These are phyloP conservation scores for Wolfiporia cocos DNA, from an alignment of 1,284 basidiomycete species.

Conservation along the genomic window DNA sequence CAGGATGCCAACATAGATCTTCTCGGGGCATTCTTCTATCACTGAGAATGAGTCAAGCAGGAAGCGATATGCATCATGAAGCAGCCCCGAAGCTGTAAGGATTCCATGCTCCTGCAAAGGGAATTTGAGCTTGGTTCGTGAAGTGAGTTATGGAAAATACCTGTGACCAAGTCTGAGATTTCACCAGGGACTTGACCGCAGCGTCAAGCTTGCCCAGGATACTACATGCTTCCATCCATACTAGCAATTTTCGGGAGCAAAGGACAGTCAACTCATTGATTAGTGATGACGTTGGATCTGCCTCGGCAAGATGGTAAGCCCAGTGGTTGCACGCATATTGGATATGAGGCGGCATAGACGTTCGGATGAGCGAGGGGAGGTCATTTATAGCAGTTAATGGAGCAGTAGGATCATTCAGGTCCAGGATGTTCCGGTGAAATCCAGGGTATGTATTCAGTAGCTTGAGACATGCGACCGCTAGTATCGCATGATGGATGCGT, in stretches of 20 bases:
- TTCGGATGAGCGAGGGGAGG: neutral
- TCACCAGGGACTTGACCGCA: neutral
- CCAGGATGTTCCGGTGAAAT: neutral
- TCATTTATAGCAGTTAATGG: neutral
- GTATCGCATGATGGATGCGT: neutral
- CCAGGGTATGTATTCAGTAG: neutral
- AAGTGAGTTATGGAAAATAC: neutral
- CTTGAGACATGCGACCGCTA: neutral
- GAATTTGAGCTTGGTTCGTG: no score
- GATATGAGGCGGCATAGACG: neutral
- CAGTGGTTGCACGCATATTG: conserved; percentile 6
- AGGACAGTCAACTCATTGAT: neutral
- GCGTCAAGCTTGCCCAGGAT: neutral
- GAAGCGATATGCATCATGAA: conserved; percentile 5
- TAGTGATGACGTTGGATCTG: neutral
- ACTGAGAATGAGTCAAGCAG: conserved; percentile 3
- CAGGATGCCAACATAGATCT: conserved; percentile 4
- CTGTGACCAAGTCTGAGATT: neutral
- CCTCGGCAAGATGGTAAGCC: conserved; percentile 1
- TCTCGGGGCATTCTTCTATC: conserved; percentile 1
- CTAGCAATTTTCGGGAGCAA: neutral
- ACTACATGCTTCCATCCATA: neutral
- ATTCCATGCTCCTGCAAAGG: no score
- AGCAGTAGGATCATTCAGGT: neutral
- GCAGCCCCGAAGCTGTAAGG: neutral